A percentile compares a stretch with the other conserved stretches of the same genome.
These are phyloP conservation scores for Sphaerobolus stellatus DNA, from an alignment of 1,284 basidiomycete genomes.

Conservation along the genomic window DNA sequence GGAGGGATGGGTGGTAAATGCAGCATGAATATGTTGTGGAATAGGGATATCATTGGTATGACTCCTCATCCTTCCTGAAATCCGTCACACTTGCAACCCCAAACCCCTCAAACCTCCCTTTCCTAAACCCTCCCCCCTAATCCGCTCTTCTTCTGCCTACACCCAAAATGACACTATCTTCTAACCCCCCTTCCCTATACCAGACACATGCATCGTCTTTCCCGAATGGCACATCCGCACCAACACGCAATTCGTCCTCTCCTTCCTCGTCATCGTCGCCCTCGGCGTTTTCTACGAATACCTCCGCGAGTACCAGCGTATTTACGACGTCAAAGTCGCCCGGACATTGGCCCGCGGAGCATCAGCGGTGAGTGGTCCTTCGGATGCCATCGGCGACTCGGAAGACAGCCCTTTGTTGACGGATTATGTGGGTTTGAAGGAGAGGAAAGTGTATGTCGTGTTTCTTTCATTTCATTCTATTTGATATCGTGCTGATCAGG, in stretches of 20 bases:
- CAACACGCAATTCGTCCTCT: slow-evolving; percentile 54
- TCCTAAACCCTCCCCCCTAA: neutral
- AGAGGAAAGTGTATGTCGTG: slow-evolving; percentile 3
- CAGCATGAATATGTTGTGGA: slow-evolving; percentile 75
- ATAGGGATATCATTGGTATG: slow-evolving; percentile 57
- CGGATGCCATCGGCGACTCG: slow-evolving; percentile 30
- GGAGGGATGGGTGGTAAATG: slow-evolving; percentile 37
- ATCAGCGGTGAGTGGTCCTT: slow-evolving; percentile 40
- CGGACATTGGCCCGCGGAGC: slow-evolving; percentile 40
- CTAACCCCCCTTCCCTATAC: neutral
- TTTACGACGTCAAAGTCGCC: slow-evolving; percentile 59
- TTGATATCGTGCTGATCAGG: neutral
- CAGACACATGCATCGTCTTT: slow-evolving; percentile 74
- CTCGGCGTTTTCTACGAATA: slow-evolving; percentile 76
- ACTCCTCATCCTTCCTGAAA: neutral
- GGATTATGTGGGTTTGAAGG: slow-evolving; percentile 36
- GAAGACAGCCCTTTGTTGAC: slow-evolving; percentile 53
- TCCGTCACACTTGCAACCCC: neutral
- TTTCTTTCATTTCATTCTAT: neutral
- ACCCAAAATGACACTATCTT: too few relatives aligned
- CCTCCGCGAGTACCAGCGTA: slow-evolving; percentile 58
- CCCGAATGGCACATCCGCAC: slow-evolving; percentile 67
- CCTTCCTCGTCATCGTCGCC: slow-evolving; percentile 58
- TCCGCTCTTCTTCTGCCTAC: neutral
- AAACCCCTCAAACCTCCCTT: neutral